These are phyloP conservation scores for Exophiala spinifera DNA, from an alignment of 2,329 filamentous ascomycete genomes.

Conservation along the genomic window DNA sequence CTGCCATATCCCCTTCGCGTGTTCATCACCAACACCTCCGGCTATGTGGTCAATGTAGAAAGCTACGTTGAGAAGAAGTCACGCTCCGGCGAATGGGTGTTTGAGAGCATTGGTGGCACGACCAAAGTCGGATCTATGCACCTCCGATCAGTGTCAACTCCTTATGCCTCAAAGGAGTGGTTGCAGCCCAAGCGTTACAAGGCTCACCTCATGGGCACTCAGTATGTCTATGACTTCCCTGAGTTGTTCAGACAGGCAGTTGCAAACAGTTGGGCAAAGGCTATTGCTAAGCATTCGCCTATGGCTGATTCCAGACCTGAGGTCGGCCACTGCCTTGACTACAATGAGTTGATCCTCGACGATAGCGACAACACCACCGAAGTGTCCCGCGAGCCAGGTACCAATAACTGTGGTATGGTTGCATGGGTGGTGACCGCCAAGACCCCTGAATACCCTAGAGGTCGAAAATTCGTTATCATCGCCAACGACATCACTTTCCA, in stretches of 20 bases:
- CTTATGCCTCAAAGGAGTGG: conserved; percentile 97
- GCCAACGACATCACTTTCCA: conserved; percentile 99
- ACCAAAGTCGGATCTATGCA: conserved; percentile 96
- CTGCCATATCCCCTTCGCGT: conserved; percentile 88
- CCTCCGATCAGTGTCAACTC: conserved; percentile 81
- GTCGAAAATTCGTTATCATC: conserved; percentile 89
- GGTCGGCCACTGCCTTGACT: conserved; percentile 87
- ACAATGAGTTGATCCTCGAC: conserved; percentile 90
- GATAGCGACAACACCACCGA: conserved; percentile 89
- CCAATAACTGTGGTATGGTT: conserved; percentile 96
- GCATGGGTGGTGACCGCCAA: conserved; percentile 94
- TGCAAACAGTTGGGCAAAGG: conserved; percentile 87
- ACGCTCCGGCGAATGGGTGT: conserved; percentile 96
- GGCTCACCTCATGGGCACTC: conserved; percentile 97
- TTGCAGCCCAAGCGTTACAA: conserved; percentile 99
- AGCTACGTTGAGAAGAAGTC: conserved; percentile 97
- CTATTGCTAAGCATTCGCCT: conserved; percentile 68
- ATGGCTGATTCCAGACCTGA: conserved; percentile 78
- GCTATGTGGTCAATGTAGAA: conserved; percentile 96
- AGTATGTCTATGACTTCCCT: conserved; percentile 99
- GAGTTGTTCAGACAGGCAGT: conserved; percentile 98
- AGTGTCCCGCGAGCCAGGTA: conserved; percentile 90
- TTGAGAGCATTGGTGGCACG: conserved; percentile 94
- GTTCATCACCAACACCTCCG: conserved; percentile 96
- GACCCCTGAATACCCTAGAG: conserved; percentile 91